These are phyloP conservation scores for Agrostemma githago DNA, from an alignment of 148 eudicot genomes.

Conservation along the genomic window DNA sequence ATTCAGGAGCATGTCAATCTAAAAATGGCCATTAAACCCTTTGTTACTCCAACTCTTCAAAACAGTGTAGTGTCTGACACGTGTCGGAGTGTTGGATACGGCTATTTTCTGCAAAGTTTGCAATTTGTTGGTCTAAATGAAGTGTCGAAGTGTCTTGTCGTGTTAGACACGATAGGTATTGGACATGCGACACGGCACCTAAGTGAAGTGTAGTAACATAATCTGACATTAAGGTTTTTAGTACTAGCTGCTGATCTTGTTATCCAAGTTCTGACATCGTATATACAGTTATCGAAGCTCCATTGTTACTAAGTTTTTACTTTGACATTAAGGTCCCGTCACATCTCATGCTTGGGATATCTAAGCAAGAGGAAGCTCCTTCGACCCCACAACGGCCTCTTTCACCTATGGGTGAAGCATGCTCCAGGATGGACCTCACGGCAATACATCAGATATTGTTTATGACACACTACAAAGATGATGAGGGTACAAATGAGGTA, in stretches of 20 bases:
- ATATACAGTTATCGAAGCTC: neutral
- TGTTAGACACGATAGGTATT: too few relatives aligned
- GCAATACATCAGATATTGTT: slow-evolving; percentile 81
- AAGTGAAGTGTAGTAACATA: too few relatives aligned
- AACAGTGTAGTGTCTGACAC: too few relatives aligned
- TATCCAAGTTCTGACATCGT: neutral
- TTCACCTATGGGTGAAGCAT: slow-evolving; percentile 88
- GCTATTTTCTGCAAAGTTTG: too few relatives aligned
- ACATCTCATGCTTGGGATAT: slow-evolving; percentile 65
- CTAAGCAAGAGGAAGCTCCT: slow-evolving; percentile 67
- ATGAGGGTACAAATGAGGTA: slow-evolving; percentile 96
- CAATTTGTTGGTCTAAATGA: too few relatives aligned
- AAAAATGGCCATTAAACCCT: neutral
- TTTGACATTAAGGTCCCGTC: slow-evolving; percentile 51
- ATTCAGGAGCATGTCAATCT: neutral
- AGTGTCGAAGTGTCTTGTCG: too few relatives aligned
- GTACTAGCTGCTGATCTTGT: neutral
- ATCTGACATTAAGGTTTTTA: too few relatives aligned
- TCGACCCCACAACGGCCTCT: slow-evolving; percentile 70
- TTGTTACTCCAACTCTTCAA: neutral
- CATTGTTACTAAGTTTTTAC: neutral
- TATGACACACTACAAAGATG: slow-evolving; percentile 65
- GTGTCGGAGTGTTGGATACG: too few relatives aligned
- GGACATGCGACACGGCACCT: too few relatives aligned
- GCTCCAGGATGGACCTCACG: slow-evolving; percentile 84